Evolutionary conservation across 805 yeast genomes (phyloP), one percentile per base, ranked within the genome.

Genomic region (Spathaspora gorwiae): DNA sequence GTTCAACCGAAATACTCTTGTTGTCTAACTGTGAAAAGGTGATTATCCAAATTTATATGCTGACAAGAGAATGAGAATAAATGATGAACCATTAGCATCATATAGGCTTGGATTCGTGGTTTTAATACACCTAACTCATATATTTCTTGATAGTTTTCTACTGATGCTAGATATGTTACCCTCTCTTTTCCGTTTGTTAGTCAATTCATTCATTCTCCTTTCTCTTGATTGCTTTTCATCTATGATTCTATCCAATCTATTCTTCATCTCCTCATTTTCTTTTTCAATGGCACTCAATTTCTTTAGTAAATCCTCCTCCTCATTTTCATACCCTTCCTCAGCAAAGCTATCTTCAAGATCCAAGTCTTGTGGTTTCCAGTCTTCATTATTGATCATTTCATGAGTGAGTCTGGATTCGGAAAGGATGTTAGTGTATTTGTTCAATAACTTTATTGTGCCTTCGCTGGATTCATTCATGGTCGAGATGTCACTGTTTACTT

Each of bases 341-440:
- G 51, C 61, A 26, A 50, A 54, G 4, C 45, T 44, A 26, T 48
- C 49, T 26, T 51, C 48, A 30, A 48, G 48, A 30, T 50, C 53
- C 7, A 56, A 47, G 7, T 27, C 40, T 15, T 36, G 26, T 8
- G 33, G 40, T 38, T 65, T 60, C 72, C 79, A 67, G 40, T 65
- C 65, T 7, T 64, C 53, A 44, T 75, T 73, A 43, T 68, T 66
- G 50, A 80, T 64, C 14, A 79, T 57, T 8, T 73, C 70, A 26
- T 71, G 66, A 4, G 83, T 76, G 54, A 79, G 78, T 32, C 76
- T 75, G 19, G 84, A 77, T 54, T 82, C 86, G 12, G 84, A 80
- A 15, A 82, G 70, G 40, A 83, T 80, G 49, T 75, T 69, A 43
- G 78, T 73, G 86, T 86, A 83, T 19, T 79, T 70, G 46, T 78